Base-by-base conservation (phyloP, 1,284 basidiomycete species). In the Cryptococcus sp. region DNA sequence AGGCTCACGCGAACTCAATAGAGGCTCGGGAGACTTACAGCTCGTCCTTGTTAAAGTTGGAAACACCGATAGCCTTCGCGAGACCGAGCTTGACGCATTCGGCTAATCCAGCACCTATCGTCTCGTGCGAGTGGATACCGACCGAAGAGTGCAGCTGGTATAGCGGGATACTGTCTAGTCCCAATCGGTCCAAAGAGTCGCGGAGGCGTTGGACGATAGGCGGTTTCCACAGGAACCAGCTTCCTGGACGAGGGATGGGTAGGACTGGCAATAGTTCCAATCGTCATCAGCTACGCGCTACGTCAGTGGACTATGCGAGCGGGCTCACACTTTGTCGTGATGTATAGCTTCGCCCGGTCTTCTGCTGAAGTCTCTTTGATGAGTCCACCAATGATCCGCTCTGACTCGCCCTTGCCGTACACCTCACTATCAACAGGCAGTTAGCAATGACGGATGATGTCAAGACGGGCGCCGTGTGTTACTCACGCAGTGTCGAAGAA, bases 401-500 rank as follows among this genome's bases (percentile, higher is more conserved):
- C 71, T 1, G 63, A 67, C 53, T 76, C 70, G 5, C 74, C 74
- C 22, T 65, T 62, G 0, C 69, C 68, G 42, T 73, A 72, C 3
- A 68, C 58, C 51, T 71, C 69, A 19, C 68, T 70, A n/a, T 13
- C 1, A 25, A n/a, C 30, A 5, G 2, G 16, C 39, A 53, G 30
- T 47, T 23, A 50, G 41, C 27, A 40, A 48, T 20, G 11, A 47
- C 6, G 8, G 27, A 11, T 46, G 42, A 48, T 39, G 22, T 49
- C 8, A 4, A 35, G 30, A 35, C 10, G 30, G n/a, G n/a, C n/a
- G 19, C 16, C 10, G 16, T 43, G 22, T 41, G n/a, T 41, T 41
- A 63, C 66, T 64, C 46, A 71, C 67, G 76, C 76, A 0, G 74
- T 74, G 57, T 78, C 76, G 54, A 73, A 75, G 52, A 75, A 76